Evolutionary conservation across 2,329 filamentous ascomycete genomes (phyloP), one percentile per base, ranked within the genome.

Genomic region (Biscogniauxia mediterranea): DNA sequence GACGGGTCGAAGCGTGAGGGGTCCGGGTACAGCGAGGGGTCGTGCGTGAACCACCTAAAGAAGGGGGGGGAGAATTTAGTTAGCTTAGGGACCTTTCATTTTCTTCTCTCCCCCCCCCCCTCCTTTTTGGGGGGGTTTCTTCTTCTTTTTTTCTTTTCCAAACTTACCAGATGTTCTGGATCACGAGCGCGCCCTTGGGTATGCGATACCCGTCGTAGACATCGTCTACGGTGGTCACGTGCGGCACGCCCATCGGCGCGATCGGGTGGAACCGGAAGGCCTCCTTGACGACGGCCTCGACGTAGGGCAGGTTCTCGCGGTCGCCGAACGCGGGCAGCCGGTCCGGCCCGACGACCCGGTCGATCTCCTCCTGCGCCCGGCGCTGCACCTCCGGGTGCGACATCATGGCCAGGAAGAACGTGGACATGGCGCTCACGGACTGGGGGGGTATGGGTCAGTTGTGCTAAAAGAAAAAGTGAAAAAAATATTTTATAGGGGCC

Each of bases 1-100:
- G 73, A 71, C 0, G 75, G 76, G 25, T 75, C 65, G 21, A 79
- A 79, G 1, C 23, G 15, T 4, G 61, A 62, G 0, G 76, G 76
- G 9, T 75, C 56, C 0, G 83, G 79, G 71, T 92, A 91, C 1
- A 85, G 85, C 42, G 87, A 84, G 1, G 86, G 83, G 68, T 92
- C 89, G 73, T 91, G 89, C 23, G 88, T 82, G 17, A 76, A 68
- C 66, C 66, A 74, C 62, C 65, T 68, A 53, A 6, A 6, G 3
- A 4, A 23, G 23, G 23, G 5, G 28, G 3, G 11, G 28, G 42
- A 49, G 17, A 46, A 13, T 11, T 26, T 38, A 15, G 49, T 42
- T n/a, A 58, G 19, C 20, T 17, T n/a, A 15, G 3, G 28, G 28
- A 13, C 7, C 28, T 32, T 32, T 32, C 7, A 4, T 4, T 13